Evolutionary conservation across 2,329 filamentous ascomycete genomes (phyloP).

Genomic region (Trichoderma polysporum): DNA sequence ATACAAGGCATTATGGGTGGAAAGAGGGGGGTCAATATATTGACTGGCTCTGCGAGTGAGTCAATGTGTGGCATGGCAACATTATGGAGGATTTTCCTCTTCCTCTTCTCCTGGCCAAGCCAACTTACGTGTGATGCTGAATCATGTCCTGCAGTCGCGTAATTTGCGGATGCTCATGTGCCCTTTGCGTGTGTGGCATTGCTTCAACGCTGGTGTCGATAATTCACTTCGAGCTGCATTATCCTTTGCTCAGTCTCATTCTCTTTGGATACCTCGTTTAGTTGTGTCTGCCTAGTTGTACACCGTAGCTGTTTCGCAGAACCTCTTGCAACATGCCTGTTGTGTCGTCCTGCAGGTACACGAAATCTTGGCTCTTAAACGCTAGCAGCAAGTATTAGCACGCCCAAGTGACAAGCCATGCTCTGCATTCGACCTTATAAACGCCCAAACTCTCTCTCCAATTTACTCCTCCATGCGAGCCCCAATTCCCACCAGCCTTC

Average conservation of each 20-base stretch:
- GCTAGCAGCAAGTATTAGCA: not conserved
- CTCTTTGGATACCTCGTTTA: not conserved
- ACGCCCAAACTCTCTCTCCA: not conserved
- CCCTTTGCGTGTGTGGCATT: not conserved
- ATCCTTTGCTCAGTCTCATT: not conserved
- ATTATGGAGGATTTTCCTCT: not conserved
- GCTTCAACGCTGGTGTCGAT: not conserved
- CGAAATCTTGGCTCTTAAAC: not conserved
- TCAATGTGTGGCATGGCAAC: not conserved
- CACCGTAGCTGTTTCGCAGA: not conserved
- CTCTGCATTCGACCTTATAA: not conserved
- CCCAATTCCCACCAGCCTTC: not conserved
- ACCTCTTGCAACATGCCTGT: not conserved
- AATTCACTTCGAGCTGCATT: not conserved
- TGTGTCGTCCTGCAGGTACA: not conserved
- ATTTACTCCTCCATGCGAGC: not conserved
- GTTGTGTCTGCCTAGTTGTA: not conserved
- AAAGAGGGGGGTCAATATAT: not conserved
- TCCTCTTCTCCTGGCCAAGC: not conserved
- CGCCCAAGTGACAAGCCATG: not conserved
- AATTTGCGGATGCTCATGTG: not conserved
- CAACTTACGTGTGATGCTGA: not conserved
- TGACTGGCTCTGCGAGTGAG: not conserved
- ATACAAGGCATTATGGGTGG: not conserved
- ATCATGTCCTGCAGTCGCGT: not conserved